A percentile compares a stretch with the other conserved stretches of the same genome.
Conservation (phyloP, 2,329 filamentous ascomycete genomes). For the Fusarium veterinarium region DNA sequence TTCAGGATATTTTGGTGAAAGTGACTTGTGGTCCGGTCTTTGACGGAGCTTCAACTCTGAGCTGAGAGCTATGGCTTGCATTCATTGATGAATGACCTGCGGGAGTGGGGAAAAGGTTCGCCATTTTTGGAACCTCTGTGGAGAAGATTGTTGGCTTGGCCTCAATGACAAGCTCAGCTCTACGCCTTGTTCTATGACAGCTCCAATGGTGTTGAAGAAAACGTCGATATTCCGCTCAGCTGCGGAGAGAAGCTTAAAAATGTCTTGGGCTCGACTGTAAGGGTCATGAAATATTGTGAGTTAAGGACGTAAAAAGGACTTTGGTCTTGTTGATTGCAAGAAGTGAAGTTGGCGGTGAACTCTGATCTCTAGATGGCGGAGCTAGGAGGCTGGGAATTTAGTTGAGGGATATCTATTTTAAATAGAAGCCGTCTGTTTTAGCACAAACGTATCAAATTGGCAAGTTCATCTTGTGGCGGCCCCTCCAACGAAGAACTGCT, state of each 20-base stretch:
- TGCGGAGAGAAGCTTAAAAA: neutral
- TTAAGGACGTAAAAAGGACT: neutral
- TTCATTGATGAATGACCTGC: neutral
- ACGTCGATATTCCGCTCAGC: neutral
- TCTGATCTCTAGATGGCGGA: neutral
- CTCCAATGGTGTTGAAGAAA: neutral
- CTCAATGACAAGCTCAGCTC: neutral
- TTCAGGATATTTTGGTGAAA: neutral
- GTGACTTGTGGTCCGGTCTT: neutral
- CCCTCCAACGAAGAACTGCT: neutral
- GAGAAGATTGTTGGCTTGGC: neutral
- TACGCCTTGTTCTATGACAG: neutral
- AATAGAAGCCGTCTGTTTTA: neutral
- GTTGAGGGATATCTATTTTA: fast-evolving
- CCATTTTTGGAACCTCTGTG: neutral
- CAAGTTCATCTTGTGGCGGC: neutral
- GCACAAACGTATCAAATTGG: neutral
- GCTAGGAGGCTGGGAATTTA: fast-evolving
- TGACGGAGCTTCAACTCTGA: neutral
- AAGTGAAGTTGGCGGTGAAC: neutral
- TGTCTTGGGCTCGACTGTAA: neutral
- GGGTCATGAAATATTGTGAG: neutral
- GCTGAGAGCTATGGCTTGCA: constrained; percentile 5
- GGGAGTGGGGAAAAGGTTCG: neutral
- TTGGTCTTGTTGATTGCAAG: neutral